Evolutionary conservation across 2,329 filamentous ascomycete species (phyloP).

Genomic region (Alternaria atra): DNA sequence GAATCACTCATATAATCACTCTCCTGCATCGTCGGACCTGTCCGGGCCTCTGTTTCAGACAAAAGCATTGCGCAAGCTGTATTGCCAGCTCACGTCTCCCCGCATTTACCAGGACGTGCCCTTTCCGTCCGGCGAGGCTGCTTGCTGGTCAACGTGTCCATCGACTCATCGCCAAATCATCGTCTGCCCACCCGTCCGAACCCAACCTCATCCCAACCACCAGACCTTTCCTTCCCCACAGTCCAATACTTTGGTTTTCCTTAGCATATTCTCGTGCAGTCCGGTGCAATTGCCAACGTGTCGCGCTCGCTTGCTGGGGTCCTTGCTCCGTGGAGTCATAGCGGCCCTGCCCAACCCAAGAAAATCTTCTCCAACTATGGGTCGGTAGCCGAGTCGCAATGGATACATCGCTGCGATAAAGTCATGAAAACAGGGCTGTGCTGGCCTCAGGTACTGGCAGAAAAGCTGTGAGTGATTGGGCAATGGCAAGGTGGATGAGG

Average conservation of each 20-base stretch:
- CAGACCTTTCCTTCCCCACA: conserved; percentile 13
- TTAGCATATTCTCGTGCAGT: conserved; percentile 3
- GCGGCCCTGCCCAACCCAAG: conserved; percentile 12
- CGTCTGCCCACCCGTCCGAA: neutral
- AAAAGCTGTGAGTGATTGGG: conserved; percentile 37
- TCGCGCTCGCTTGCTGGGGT: conserved; percentile 6
- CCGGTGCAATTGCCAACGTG: conserved; percentile 19
- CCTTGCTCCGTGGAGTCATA: neutral
- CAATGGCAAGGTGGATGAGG: conserved; percentile 12
- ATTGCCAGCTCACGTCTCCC: conserved; percentile 20
- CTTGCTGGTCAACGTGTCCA: conserved; percentile 10
- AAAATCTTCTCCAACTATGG: conserved; percentile 2
- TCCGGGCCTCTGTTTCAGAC: conserved; percentile 9
- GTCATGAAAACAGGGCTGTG: conserved; percentile 31
- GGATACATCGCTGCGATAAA: conserved; percentile 3
- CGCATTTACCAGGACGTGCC: conserved; percentile 14
- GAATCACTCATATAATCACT: conserved; percentile 9
- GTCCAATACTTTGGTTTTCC: conserved; percentile 6
- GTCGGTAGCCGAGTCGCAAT: neutral
- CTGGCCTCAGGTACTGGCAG: conserved; percentile 36
- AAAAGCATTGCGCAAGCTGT: conserved; percentile 15
- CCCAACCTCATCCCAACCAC: conserved; percentile 12
- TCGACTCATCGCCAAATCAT: conserved; percentile 3
- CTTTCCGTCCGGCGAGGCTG: neutral
- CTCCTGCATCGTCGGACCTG: conserved; percentile 12